These are phyloP conservation scores for Raffaelea deltoideospora DNA, from an alignment of 2,329 filamentous ascomycete genomes.

Conservation along the genomic window DNA sequence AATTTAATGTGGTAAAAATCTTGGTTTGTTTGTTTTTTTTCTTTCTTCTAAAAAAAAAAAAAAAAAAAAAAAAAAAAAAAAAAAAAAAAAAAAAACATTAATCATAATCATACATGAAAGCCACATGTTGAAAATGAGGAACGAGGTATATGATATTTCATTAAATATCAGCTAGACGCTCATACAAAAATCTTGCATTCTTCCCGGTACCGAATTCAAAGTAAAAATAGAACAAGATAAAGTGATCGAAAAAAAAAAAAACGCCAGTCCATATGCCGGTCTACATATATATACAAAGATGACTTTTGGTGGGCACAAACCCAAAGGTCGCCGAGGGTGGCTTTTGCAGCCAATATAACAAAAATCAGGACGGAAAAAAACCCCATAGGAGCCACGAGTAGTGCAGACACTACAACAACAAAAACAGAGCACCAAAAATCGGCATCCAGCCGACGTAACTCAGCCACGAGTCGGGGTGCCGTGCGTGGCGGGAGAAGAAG, in stretches of 20 bases:
- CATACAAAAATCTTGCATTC: background rate
- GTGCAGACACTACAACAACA: slow-evolving; percentile 17
- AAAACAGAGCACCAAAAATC: slow-evolving; percentile 22
- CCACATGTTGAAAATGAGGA: too few species aligned
- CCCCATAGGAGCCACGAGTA: background rate
- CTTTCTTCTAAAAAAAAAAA: too few species aligned
- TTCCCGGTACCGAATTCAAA: too few species aligned
- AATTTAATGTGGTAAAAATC: background rate
- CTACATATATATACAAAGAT: slow-evolving; percentile 1
- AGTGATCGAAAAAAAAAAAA: background rate
- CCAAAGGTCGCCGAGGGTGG: background rate
- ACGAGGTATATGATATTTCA: too few species aligned
- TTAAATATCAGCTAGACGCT: background rate
- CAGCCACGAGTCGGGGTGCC: background rate
- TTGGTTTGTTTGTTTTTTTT: too few species aligned
- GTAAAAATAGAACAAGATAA: background rate
- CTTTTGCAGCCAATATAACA: background rate
- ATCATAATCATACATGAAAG: too few species aligned
- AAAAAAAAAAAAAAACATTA: background rate
- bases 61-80: background rate
- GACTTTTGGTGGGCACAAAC: too few species aligned
- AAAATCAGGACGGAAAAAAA: too few species aligned
- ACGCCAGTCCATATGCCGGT: background rate
- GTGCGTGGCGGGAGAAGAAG: slow-evolving; percentile 12
- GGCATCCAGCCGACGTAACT: slow-evolving; percentile 14